Conservation (phyloP, 2,329 filamentous ascomycete genomes). For the Fusarium pseudograminearum region DNA sequence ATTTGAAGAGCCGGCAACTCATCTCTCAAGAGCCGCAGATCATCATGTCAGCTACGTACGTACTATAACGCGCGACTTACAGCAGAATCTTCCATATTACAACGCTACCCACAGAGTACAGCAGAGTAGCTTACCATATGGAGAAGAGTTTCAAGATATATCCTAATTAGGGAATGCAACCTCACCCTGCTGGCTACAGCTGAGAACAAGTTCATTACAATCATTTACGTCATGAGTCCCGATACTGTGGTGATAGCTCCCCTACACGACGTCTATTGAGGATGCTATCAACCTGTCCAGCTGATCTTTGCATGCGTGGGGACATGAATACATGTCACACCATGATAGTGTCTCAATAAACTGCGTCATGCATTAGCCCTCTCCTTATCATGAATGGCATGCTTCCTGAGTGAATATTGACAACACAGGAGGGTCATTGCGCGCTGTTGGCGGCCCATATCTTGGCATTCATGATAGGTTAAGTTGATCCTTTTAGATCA, state of each 20-base stretch:
- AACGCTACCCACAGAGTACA: constrained; percentile 1
- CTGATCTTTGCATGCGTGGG: constrained; percentile 18
- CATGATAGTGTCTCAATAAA: constrained; percentile 29
- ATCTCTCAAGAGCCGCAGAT: constrained; percentile 28
- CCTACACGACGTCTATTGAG: not conserved
- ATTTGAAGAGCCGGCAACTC: constrained; percentile 37
- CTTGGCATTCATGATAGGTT: constrained; percentile 26
- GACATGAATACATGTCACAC: constrained; percentile 4
- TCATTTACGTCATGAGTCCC: constrained; percentile 40
- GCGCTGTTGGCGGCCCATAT: constrained; percentile 8
- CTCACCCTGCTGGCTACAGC: constrained; percentile 8
- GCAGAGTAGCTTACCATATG: constrained; percentile 1
- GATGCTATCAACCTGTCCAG: constrained; percentile 4
- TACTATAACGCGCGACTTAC: not conserved
- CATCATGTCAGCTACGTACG: constrained; percentile 25
- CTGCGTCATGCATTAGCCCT: constrained; percentile 32
- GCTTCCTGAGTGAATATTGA: constrained; percentile 12
- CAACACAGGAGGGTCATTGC: constrained; percentile 9
- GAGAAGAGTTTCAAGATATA: constrained; percentile 25
- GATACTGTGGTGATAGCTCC: not conserved
- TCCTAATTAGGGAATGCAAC: constrained; percentile 32
- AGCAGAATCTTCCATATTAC: constrained; percentile 14
- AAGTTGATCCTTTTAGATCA: constrained; percentile 31
- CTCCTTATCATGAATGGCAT: constrained; percentile 7
- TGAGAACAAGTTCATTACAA: constrained; percentile 17